Evolutionary conservation across 495 filamentous ascomycete species (phyloP), one percentile per base, ranked within the genome.

Genomic region (Neurospora sp.): DNA sequence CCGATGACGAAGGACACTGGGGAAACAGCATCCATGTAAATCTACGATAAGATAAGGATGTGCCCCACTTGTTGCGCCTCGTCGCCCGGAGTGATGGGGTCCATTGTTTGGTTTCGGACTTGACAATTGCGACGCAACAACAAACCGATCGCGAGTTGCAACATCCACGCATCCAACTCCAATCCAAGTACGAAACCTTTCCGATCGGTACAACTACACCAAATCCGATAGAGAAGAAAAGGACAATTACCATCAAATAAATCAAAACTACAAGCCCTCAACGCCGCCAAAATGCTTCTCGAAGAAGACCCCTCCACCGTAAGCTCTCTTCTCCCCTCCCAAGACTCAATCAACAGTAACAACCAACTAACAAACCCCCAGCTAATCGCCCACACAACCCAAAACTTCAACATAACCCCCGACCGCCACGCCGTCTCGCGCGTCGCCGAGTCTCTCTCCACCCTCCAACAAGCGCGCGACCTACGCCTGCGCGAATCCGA

Each of bases 251-350:
- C 27, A 31, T 31, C 27, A 31, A 31, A 31, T 31, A 31, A 31
- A 31, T 31, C 27, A 31, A 31, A 31, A 31, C 27, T 31, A 31
- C 27, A 31, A 31, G 27, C 27, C 27, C 0, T 31, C 27, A 31
- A 31, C 27, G 4, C 27, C 70, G 70, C 72, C 87, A 92, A 78
- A 74, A 98, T 98, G 96, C 86, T 99, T 79, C 93, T 99, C 84
- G 96, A 98, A 85, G 96, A 98, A 84, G 92, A 93, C 80, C 96
- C 96, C 73, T 92, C 90, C 53, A 91, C 90, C 35, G 93, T n/a
- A n/a, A n/a, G n/a, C n/a, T n/a, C n/a, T n/a, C n/a, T n/a, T n/a
- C n/a, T n/a, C n/a, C n/a, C n/a, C n/a, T n/a, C n/a, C n/a, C n/a
- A n/a, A n/a, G n/a, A n/a, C n/a, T n/a, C n/a, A n/a, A n/a, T n/a